A percentile compares a stretch with the other conserved stretches of the same genome.
phyloP scores from a whole-genome alignment of 1,139 yeast species.

The Nakaseomyces sp. region DNA sequence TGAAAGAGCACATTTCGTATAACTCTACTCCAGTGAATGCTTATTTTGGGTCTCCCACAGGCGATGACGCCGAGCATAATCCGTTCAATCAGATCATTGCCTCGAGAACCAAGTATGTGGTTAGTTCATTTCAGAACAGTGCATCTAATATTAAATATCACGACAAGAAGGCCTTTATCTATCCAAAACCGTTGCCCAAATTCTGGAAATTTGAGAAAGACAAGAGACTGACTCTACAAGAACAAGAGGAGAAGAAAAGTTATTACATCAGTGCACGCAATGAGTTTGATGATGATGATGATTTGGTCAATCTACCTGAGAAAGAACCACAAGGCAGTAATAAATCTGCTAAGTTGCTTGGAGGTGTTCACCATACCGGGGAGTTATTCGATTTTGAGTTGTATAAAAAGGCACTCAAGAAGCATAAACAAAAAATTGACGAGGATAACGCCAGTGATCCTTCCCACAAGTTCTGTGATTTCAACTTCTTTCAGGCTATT shows the following conservation, averaged over 20 bases:
- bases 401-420: slow-evolving; percentile 14
- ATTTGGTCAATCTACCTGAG: background rate
- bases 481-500: slow-evolving; percentile 7
- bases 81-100: slow-evolving; percentile 4
- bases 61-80: slow-evolving; percentile 2
- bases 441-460: slow-evolving; percentile 8
- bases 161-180: slow-evolving; percentile 23
- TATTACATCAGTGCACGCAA: slow-evolving; percentile 3
- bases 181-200: slow-evolving; percentile 29
- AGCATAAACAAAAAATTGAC: slow-evolving; percentile 9
- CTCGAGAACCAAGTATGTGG: slow-evolving; percentile 19
- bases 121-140: slow-evolving; percentile 22
- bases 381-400: slow-evolving; percentile 23
- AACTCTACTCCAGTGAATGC: slow-evolving; percentile 2
- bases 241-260: slow-evolving; percentile 9
- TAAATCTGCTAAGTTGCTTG: background rate
- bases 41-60: background rate
- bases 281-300: slow-evolving; percentile 5
- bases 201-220: slow-evolving; percentile 30
- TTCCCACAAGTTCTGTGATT: slow-evolving; percentile 1
- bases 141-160: slow-evolving; percentile 21
- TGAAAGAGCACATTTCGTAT: slow-evolving; percentile 3
- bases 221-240: slow-evolving; percentile 16
- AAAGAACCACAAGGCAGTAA: background rate
- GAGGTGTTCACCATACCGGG: slow-evolving; percentile 23